Evolutionary conservation across 2,329 filamentous ascomycete species (phyloP).

Genomic region (Cercospora sojina): DNA sequence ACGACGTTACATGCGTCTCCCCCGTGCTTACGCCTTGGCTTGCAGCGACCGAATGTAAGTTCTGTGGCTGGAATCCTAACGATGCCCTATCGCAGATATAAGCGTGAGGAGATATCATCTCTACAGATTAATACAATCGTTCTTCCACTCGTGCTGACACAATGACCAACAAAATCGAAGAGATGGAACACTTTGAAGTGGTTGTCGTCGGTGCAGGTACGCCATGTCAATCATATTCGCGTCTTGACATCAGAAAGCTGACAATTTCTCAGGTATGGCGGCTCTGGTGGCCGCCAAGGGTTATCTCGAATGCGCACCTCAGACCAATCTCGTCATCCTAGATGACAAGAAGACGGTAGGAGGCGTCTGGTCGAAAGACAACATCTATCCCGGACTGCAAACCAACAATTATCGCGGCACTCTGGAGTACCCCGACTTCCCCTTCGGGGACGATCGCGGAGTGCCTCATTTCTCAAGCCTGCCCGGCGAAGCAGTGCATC

Average conservation of each 20-base stretch:
- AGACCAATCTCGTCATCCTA: slow-evolving; percentile 14
- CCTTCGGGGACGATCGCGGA: slow-evolving; percentile 15
- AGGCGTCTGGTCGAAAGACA: slow-evolving; percentile 20
- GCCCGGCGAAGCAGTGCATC: slow-evolving; percentile 18
- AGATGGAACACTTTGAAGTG: slow-evolving; percentile 14
- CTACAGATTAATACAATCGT: background rate
- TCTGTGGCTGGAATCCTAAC: background rate
- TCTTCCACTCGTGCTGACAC: background rate
- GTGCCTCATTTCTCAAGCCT: slow-evolving; percentile 6
- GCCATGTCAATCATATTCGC: background rate
- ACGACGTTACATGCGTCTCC: background rate
- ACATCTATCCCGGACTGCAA: slow-evolving; percentile 14
- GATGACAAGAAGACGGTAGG: slow-evolving; percentile 19
- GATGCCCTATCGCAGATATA: background rate
- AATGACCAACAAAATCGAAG: background rate
- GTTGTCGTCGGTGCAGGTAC: slow-evolving; percentile 20
- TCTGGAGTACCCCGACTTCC: slow-evolving; percentile 18
- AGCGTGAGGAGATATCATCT: background rate
- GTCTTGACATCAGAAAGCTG: background rate
- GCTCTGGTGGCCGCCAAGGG: slow-evolving; percentile 17
- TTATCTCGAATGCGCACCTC: slow-evolving; percentile 16
- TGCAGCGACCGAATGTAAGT: background rate
- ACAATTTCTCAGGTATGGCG: slow-evolving; percentile 12
- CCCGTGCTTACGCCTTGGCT: background rate
- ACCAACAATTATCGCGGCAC: slow-evolving; percentile 19